Percentiles rank a stretch among this genome's conserved stretches.
These are phyloP conservation scores for Acanthamoeba polyphaga DNA, from an alignment of 208 protist genomes.

Conservation along the genomic window DNA sequence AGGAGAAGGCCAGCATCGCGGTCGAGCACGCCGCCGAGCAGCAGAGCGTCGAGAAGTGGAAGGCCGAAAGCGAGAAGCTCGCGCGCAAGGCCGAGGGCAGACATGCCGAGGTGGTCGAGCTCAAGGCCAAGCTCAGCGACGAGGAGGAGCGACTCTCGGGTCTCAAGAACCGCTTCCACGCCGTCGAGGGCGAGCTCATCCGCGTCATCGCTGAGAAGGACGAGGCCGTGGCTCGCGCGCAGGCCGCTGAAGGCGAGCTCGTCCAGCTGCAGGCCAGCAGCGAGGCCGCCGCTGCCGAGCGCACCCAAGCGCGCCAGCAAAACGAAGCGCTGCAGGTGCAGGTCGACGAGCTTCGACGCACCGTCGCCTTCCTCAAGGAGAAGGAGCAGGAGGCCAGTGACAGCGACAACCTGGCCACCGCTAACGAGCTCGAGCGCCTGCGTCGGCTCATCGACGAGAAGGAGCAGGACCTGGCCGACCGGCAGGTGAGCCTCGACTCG, in stretches of 20 bases:
- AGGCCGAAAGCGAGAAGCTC: background rate
- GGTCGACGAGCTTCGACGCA: background rate
- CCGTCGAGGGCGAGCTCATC: conserved; percentile 36
- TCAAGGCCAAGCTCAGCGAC: background rate
- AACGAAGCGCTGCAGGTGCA: background rate
- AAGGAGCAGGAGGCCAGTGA: conserved; percentile 23
- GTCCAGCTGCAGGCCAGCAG: background rate
- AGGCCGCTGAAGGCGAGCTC: background rate
- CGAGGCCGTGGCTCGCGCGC: background rate
- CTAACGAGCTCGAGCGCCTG: background rate
- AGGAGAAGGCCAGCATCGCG: background rate
- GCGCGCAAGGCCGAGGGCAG: conserved; percentile 14
- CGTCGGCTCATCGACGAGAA: conserved; percentile 5
- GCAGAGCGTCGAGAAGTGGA: background rate
- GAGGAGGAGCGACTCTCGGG: background rate
- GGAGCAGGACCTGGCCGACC: conserved; percentile 17
- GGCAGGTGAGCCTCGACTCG: conserved; percentile 25
- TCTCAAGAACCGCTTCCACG: background rate
- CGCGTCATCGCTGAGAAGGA: conserved; percentile 24
- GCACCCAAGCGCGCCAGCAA: background rate
- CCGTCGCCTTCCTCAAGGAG: conserved; percentile 7
- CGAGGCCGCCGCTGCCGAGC: background rate
- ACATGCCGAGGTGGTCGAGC: conserved; percentile 9
- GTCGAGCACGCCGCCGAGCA: background rate
- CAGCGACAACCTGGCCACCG: background rate